Evolutionary conservation across 2,329 filamentous ascomycete species (phyloP).

Genomic region (Zymoseptoria ardabiliae): DNA sequence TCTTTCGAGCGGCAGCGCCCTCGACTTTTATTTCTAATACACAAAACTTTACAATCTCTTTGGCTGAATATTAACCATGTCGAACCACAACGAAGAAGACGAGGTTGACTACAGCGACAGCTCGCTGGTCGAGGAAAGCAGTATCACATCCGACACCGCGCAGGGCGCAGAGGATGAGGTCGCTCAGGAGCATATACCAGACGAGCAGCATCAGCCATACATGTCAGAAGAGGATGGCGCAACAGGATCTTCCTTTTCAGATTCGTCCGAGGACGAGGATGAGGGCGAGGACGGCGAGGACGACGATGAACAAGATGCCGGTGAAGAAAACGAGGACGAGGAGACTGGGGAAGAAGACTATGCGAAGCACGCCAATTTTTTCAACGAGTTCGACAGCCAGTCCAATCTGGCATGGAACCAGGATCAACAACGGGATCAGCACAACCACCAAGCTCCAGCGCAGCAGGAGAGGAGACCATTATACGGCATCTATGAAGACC

Average conservation of each 20-base stretch:
- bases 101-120: not conserved
- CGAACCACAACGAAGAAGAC: not conserved
- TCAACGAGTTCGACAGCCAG: not conserved
- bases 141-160: not conserved
- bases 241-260: not conserved
- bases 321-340: not conserved
- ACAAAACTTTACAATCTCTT: not conserved
- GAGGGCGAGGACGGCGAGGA: not conserved
- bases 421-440: not conserved
- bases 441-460: not conserved
- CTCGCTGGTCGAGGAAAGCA: not conserved
- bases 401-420: not conserved
- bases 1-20: not conserved
- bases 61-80: not conserved
- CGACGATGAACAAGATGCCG: not conserved
- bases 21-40: not conserved
- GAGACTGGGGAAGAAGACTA: not conserved
- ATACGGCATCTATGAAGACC: not conserved
- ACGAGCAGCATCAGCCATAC: not conserved
- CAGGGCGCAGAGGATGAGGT: not conserved
- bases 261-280: not conserved
- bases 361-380: not conserved
- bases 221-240: not conserved
- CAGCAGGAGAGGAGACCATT: not conserved
- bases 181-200: not conserved